phyloP scores from a whole-genome alignment of 2,329 filamentous ascomycete species.

The Ophiocordyceps camponoti-floridani region DNA sequence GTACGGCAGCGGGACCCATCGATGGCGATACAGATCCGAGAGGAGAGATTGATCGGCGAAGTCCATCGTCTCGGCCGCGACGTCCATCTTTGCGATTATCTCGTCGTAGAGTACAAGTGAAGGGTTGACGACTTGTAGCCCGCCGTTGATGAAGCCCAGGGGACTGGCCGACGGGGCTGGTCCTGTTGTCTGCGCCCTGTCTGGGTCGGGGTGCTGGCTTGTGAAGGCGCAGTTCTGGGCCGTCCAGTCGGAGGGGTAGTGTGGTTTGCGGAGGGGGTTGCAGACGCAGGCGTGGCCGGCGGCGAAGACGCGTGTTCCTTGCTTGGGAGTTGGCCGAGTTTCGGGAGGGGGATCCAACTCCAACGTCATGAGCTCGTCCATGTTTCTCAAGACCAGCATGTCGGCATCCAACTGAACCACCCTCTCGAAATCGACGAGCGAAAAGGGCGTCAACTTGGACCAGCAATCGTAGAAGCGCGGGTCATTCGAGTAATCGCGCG shows the following conservation, averaged over 20 bases:
- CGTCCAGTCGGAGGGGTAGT: conserved; percentile 60
- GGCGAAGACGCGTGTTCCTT: conserved; percentile 51
- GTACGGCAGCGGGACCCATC: conserved; percentile 42
- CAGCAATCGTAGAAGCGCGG: conserved; percentile 81
- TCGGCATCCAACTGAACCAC: conserved; percentile 77
- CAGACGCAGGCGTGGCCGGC: conserved; percentile 74
- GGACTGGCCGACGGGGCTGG: conserved; percentile 25
- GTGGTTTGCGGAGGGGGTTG: conserved; percentile 59
- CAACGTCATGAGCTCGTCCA: conserved; percentile 86
- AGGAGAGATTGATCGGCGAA: conserved; percentile 44
- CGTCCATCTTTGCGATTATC: conserved; percentile 32
- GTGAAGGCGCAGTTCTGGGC: conserved; percentile 41
- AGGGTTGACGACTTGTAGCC: conserved; percentile 38
- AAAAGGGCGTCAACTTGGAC: conserved; percentile 71
- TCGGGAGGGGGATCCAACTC: conserved; percentile 36
- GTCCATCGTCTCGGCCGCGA: conserved; percentile 26
- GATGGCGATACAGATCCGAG: conserved; percentile 31
- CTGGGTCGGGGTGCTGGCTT: conserved; percentile 27
- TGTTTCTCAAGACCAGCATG: conserved; percentile 69
- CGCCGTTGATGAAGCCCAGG: conserved; percentile 28
- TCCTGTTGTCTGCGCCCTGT: conserved; percentile 24
- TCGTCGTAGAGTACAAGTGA: conserved; percentile 25
- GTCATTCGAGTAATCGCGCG: conserved; percentile 54
- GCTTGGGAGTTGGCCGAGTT: conserved; percentile 4
- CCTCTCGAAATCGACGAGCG: conserved; percentile 56